Conservation (phyloP, 78 protist genomes). For the Speleostelium caveatum region DNA sequence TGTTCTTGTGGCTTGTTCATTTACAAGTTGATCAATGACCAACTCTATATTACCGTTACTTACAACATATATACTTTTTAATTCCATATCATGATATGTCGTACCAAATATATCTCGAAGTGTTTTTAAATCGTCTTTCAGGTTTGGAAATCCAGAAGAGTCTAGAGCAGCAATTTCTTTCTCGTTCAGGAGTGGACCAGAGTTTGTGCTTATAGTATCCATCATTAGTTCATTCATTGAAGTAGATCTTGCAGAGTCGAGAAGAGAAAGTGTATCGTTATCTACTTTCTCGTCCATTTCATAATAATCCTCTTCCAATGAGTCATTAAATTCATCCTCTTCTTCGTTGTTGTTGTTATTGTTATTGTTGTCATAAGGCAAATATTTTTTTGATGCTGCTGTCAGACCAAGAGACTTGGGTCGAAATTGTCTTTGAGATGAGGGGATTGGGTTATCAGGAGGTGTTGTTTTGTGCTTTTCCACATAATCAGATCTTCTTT, state of each 20-base stretch:
- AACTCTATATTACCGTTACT: slow-evolving; percentile 64
- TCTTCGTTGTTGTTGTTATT: background rate
- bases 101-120: slow-evolving; percentile 62
- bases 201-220: background rate
- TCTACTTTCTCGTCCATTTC: background rate
- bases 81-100: slow-evolving; percentile 51
- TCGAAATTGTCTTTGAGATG: background rate
- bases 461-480: background rate
- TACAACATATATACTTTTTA: slow-evolving; percentile 41
- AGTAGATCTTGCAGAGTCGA: background rate
- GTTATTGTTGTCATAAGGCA: background rate
- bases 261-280: background rate
- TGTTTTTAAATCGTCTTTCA: slow-evolving; percentile 50
- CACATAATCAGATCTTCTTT: slow-evolving; percentile 40
- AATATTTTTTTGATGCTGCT: background rate
- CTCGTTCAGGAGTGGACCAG: no score
- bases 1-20: slow-evolving; percentile 33
- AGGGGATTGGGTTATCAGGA: background rate
- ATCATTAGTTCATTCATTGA: background rate
- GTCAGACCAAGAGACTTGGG: no score
- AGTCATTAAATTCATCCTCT: slow-evolving; percentile 8
- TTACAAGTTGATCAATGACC: slow-evolving; percentile 68
- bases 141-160: slow-evolving; percentile 33
- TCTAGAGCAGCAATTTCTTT: no score
- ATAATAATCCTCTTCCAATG: background rate